Conservation (phyloP, 768 basidiomycete genomes). For the Suillus clintonianus region DNA sequence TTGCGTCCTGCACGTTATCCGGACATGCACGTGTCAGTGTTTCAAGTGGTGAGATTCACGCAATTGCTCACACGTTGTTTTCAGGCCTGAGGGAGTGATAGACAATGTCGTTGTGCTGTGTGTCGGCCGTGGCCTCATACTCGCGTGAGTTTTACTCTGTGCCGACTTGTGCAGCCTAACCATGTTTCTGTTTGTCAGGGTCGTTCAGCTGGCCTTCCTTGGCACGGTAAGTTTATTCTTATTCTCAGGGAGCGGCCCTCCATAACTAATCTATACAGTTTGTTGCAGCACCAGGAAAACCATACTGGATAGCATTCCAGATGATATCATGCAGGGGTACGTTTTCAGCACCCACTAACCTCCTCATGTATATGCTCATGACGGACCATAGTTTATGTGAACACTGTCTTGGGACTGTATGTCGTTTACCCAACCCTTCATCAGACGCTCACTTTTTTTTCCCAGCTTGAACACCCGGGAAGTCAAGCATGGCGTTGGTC, state of each 20-base stretch:
- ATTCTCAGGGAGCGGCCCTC: not conserved
- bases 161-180: not conserved
- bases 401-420: constrained; percentile 27
- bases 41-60: not conserved
- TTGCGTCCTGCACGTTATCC: constrained; percentile 20
- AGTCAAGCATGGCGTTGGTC: constrained; percentile 15
- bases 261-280: constrained; percentile 20
- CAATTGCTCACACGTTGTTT: not conserved
- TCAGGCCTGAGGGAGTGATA: constrained; percentile 16
- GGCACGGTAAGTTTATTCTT: constrained; percentile 17
- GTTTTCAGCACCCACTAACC: not conserved
- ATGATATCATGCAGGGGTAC: constrained; percentile 27
- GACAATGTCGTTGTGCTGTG: not conserved
- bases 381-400: constrained; percentile 24
- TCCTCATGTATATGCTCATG: not conserved
- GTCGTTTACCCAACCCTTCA: not conserved
- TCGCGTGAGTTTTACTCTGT: constrained; percentile 19
- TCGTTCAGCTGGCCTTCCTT: constrained; percentile 19
- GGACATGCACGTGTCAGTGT: constrained; percentile 16
- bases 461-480: constrained; percentile 29
- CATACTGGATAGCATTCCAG: constrained; percentile 27
- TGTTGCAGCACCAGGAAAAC: constrained; percentile 19
- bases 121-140: constrained; percentile 23
- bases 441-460: not conserved
- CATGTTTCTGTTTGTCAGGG: constrained; percentile 7